phyloP scores from a whole-genome alignment of 1,139 yeast species.

The Candida dubliniensis region DNA sequence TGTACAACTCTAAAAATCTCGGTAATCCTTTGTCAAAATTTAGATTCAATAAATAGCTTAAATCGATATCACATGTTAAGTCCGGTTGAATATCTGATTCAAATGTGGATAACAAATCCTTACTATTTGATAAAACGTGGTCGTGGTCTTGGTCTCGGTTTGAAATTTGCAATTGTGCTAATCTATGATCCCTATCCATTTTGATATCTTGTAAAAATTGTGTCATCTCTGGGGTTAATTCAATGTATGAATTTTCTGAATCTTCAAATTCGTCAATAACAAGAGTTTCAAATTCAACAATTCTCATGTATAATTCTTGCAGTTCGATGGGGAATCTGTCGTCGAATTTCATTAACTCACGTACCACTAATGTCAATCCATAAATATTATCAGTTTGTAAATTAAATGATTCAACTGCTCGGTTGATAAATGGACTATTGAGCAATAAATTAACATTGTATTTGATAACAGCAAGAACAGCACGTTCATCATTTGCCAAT shows the following conservation, averaged over 20 bases:
- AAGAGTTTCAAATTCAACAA: slow-evolving; percentile 35
- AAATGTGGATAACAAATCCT: neutral
- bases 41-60: slow-evolving; percentile 30
- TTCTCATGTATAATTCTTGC: slow-evolving; percentile 18
- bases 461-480: slow-evolving; percentile 10
- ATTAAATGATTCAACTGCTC: slow-evolving; percentile 29
- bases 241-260: slow-evolving; percentile 48
- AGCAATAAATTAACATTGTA: slow-evolving; percentile 22
- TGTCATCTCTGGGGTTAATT: slow-evolving; percentile 35
- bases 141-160: too few relatives aligned
- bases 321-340: neutral
- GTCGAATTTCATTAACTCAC: slow-evolving; percentile 20
- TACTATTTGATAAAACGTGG: too few relatives aligned
- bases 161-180: neutral
- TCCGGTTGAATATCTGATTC: slow-evolving; percentile 12
- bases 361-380: slow-evolving; percentile 33
- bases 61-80: slow-evolving; percentile 23
- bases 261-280: slow-evolving; percentile 53
- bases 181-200: neutral
- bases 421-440: slow-evolving; percentile 31
- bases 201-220: slow-evolving; percentile 26
- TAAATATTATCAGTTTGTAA: slow-evolving; percentile 36
- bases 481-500: slow-evolving; percentile 9
- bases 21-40: slow-evolving; percentile 30
- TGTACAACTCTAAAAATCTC: slow-evolving; percentile 29